Percentiles rank a stretch among this genome's conserved stretches.
phyloP scores from a whole-genome alignment of 2,329 filamentous ascomycete species.

The Colletotrichum gloeosporioides region DNA sequence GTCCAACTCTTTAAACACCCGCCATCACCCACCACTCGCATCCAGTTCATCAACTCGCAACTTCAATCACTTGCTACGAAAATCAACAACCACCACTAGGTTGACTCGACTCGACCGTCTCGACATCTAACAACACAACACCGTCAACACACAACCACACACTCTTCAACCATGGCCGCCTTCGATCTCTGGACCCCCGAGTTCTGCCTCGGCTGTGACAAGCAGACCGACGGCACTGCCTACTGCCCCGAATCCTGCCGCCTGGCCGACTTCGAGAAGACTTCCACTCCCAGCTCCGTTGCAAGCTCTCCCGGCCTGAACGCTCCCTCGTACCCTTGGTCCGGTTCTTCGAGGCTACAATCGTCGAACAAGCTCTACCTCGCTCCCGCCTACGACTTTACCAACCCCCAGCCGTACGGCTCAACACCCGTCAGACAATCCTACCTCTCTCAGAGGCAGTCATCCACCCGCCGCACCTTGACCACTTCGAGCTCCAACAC shows the following conservation, averaged over 20 bases:
- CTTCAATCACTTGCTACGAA: not conserved
- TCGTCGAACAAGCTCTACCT: constrained; percentile 65
- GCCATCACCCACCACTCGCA: not conserved
- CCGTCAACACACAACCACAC: not conserved
- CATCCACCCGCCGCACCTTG: constrained; percentile 38
- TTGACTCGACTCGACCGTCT: not conserved
- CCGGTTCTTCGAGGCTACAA: constrained; percentile 34
- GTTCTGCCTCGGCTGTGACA: constrained; percentile 94
- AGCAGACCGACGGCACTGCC: constrained; percentile 79
- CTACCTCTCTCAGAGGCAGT: constrained; percentile 39
- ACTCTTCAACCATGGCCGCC: not conserved
- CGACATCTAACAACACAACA: not conserved
- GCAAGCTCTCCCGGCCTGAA: constrained; percentile 62
- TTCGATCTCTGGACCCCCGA: constrained; percentile 79
- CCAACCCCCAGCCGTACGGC: constrained; percentile 64
- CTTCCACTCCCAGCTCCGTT: constrained; percentile 61
- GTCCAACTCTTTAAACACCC: not conserved
- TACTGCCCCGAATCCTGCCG: constrained; percentile 95
- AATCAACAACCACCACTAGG: not conserved
- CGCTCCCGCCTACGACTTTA: constrained; percentile 78
- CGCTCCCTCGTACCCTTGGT: constrained; percentile 57
- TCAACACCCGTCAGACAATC: constrained; percentile 50
- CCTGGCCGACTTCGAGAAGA: constrained; percentile 84
- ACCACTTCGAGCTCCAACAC: constrained; percentile 82
- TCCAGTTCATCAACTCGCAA: not conserved